These are phyloP conservation scores for Talaromyces sp. DNA, from an alignment of 2,329 filamentous ascomycete genomes.

Conservation along the genomic window DNA sequence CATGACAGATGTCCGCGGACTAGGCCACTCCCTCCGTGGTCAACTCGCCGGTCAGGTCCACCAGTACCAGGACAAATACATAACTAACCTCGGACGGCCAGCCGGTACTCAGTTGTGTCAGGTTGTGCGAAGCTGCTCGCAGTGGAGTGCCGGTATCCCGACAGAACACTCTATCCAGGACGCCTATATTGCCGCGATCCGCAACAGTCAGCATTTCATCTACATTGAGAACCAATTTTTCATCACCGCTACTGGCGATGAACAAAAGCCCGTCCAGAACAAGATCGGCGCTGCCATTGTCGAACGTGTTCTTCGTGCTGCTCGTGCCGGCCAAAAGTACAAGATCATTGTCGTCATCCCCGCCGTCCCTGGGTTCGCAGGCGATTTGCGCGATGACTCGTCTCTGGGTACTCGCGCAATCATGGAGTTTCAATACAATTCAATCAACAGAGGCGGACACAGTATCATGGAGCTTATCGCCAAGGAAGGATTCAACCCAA, in stretches of 20 bases:
- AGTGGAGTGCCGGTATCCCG: slow-evolving; percentile 93
- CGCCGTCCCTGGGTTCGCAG: slow-evolving; percentile 87
- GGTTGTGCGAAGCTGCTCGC: slow-evolving; percentile 71
- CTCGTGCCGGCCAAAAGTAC: slow-evolving; percentile 80
- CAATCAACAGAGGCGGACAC: slow-evolving; percentile 84
- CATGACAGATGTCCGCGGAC: slow-evolving; percentile 31
- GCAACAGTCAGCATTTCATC: slow-evolving; percentile 82
- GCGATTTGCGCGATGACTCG: slow-evolving; percentile 77
- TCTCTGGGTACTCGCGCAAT: slow-evolving; percentile 85
- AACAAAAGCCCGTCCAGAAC: slow-evolving; percentile 83
- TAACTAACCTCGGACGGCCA: slow-evolving; percentile 12
- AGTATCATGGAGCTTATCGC: slow-evolving; percentile 80
- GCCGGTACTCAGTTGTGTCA: slow-evolving; percentile 34
- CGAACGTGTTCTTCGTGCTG: slow-evolving; percentile 76
- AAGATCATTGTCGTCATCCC: slow-evolving; percentile 86
- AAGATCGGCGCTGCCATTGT: slow-evolving; percentile 88
- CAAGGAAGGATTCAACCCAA: slow-evolving; percentile 71
- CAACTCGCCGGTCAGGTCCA: slow-evolving; percentile 31
- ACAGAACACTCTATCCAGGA: slow-evolving; percentile 78
- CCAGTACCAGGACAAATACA: slow-evolving; percentile 36
- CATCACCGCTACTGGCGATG: slow-evolving; percentile 83
- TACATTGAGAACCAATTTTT: slow-evolving; percentile 99
- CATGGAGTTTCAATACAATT: slow-evolving; percentile 99
- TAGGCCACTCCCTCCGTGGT: slow-evolving; percentile 31
- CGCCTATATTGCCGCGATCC: slow-evolving; percentile 78